These are phyloP conservation scores for Aspergillus ostianus DNA, from an alignment of 495 filamentous ascomycete species.

Conservation along the genomic window DNA sequence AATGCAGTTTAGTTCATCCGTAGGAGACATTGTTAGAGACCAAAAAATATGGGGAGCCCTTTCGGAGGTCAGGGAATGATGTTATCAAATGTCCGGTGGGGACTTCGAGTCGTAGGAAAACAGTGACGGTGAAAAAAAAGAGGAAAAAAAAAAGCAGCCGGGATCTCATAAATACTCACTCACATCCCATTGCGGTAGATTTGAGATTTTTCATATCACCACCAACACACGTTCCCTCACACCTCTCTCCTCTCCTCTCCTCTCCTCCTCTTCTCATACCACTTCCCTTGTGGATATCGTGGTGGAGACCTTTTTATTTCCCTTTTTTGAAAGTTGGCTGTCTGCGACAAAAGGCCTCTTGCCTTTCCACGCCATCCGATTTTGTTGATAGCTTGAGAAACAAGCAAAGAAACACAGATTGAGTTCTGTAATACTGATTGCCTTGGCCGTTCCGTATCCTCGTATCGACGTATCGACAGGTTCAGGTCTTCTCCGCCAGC, in stretches of 20 bases:
- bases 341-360: slow-evolving; percentile 4
- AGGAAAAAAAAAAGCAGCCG: neutral
- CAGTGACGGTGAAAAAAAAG: neutral
- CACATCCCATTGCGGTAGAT: neutral
- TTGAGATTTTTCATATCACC: neutral
- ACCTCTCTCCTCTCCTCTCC: neutral
- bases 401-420: slow-evolving; percentile 16
- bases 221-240: neutral
- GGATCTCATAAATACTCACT: slow-evolving; percentile 7
- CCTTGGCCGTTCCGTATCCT: slow-evolving; percentile 14
- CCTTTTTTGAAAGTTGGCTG: slow-evolving; percentile 3
- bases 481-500: slow-evolving; percentile 10
- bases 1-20: slow-evolving; percentile 3
- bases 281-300: neutral
- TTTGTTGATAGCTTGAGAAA: slow-evolving; percentile 19
- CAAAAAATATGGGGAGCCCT: slow-evolving; percentile 6
- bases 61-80: slow-evolving; percentile 1
- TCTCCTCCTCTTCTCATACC: slow-evolving; percentile 5
- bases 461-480: slow-evolving; percentile 19
- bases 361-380: slow-evolving; percentile 4
- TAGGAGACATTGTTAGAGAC: neutral
- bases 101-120: neutral
- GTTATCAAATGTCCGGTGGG: slow-evolving; percentile 3
- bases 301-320: slow-evolving; percentile 4
- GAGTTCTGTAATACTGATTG: slow-evolving; percentile 20